Percentiles rank a stretch among this genome's conserved stretches.
Conservation (phyloP, 2,329 filamentous ascomycete genomes). For the Thyridium curvatum region DNA sequence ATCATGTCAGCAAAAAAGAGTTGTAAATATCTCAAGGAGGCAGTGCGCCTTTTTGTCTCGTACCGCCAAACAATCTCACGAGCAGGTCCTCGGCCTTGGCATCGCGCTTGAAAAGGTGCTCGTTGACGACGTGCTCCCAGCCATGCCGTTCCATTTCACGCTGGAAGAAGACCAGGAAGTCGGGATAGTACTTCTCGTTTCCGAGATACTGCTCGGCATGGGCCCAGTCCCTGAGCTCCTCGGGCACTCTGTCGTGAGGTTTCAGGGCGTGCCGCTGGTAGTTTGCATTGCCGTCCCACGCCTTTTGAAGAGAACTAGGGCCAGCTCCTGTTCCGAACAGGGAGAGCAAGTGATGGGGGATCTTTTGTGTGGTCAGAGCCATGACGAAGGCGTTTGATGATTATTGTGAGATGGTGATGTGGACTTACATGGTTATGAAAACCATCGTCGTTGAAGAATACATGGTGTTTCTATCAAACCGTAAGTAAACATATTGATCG, state of each 20-base stretch:
- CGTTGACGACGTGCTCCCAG: constrained; percentile 48
- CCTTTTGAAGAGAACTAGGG: constrained; percentile 49
- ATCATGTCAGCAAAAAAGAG: constrained; percentile 12
- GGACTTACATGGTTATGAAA: constrained; percentile 72
- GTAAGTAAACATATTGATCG: too few species aligned
- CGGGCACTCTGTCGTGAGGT: constrained; percentile 34
- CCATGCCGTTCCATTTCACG: constrained; percentile 59
- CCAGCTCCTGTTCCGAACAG: constrained; percentile 70
- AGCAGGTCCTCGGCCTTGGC: constrained; percentile 63
- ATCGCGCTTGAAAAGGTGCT: constrained; percentile 64
- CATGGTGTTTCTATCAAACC: constrained; percentile 62
- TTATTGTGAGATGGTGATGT: background rate
- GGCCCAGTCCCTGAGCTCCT: constrained; percentile 48
- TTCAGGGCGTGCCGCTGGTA: constrained; percentile 58
- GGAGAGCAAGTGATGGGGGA: constrained; percentile 69
- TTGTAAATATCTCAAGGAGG: too few species aligned
- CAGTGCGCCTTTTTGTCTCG: too few species aligned
- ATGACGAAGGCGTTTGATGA: background rate
- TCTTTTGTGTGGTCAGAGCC: constrained; percentile 22
- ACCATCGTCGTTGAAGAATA: constrained; percentile 69
- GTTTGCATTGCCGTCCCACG: constrained; percentile 56
- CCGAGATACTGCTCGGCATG: constrained; percentile 56
- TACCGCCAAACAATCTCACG: constrained; percentile 58
- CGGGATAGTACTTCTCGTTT: constrained; percentile 55
- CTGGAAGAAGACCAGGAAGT: constrained; percentile 74